Evolutionary conservation across 2,329 filamentous ascomycete species (phyloP), one percentile per base, ranked within the genome.

Genomic region (Curvularia sp.): DNA sequence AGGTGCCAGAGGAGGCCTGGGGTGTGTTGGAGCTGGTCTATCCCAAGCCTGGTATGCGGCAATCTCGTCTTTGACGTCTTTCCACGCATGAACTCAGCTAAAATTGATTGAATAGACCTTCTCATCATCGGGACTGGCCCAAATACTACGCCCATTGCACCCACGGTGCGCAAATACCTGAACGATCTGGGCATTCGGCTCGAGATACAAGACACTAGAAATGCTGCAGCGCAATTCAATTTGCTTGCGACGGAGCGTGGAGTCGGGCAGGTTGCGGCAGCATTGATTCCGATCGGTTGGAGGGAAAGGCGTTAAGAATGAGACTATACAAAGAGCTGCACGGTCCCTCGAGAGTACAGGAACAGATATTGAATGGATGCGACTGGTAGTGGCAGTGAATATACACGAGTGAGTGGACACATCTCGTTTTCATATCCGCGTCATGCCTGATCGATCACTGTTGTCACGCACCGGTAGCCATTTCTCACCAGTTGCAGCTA

Each of bases 181-280:
- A 89, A 89, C 61, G 84, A 86, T 30, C 78, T 98, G 42, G 95
- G 95, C 0, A 90, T 98, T 67, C 84, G 92, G 57, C 83, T 98
- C 5, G 95, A 99, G 72, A 84, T 97, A 3, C 85, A 94, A 72
- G 95, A 98, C 79, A 98, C 95, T 31, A 84, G 92, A 63, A 98
- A 98, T 78, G 95, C 95, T 8, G 92, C 94, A 1, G 90, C 93
- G 33, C 93, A 97, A 76, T 99, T 95, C 77, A 99, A 99, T 74
- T 76, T 99, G 70, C 80, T 99, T 54, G 94, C 93, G n/a, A 98
- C 93, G 18, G 95, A 99, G 80, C 83, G 95, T 51, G 94, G 95
- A 1, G 88, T 95, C 5, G 84, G 87, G 20, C 89, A 94, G 70
- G 88, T 98, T 61, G 94, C 93, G 28, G 94, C 92, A 2, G 94